Evolutionary conservation across 2,329 filamentous ascomycete species (phyloP), one percentile per base, ranked within the genome.

Genomic region (Fusarium albosuccineum): DNA sequence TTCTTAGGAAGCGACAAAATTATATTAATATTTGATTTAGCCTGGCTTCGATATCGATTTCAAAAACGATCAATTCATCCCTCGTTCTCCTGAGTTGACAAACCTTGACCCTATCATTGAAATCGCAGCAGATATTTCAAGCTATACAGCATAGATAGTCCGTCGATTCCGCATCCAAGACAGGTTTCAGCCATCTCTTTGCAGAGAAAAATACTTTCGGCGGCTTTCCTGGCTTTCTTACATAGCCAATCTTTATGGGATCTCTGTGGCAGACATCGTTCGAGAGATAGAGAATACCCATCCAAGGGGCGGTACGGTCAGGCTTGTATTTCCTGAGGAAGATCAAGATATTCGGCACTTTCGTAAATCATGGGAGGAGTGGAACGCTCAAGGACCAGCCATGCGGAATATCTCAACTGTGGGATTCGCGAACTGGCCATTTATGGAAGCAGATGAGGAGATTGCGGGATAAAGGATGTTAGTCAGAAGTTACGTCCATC

Each of bases 361-460:
- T 4, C n/a, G 10, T 0, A 3, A 39, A 1, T 39, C 48, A 2
- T 51, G 34, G 30, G 22, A 7, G 14, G 30, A 51, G 22, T 51
- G 34, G 48, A 29, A 14, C 3, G 2, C 5, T 9, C n/a, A 37
- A 39, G 48, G 34, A n/a, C 48, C 48, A 6, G 22, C 9, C 10
- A 29, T 16, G 14, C 14, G 6, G 34, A 9, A 16, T n/a, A 9
- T 2, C 26, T 51, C 14, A 3, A 51, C 22, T 37, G 14, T 5
- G n/a, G 48, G 48, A 9, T 16, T 51, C 34, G 48, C 48, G 2
- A 22, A 51, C 34, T 51, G 48, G 34, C 34, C 48, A 4, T 39
- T 50, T 5, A 3, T 17, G 22, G 14, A 17, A 3, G 6, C 3
- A 9, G n/a, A 14, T 10, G 46, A 36, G 30, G 27, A 50, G 46